Conservation (phyloP, 441 rosid species). For the Capsella rubella region DNA sequence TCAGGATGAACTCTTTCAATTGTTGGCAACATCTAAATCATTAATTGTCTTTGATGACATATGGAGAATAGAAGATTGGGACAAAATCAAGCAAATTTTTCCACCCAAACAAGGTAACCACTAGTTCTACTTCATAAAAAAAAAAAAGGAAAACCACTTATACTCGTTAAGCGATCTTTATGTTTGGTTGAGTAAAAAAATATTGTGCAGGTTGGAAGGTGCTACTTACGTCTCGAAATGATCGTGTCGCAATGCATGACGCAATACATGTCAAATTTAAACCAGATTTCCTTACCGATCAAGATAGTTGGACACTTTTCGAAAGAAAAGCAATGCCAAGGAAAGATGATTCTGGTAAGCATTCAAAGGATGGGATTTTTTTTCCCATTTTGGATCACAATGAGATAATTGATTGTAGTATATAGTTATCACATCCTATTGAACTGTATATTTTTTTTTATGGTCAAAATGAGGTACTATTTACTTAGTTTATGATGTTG, state of each 20-base stretch:
- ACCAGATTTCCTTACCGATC: conserved; percentile 5
- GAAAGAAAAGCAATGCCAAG: conserved; percentile 25
- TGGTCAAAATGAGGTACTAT: no score
- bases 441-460: no score
- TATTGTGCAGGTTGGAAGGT: conserved; percentile 23
- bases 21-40: conserved; percentile 24
- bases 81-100: conserved; percentile 23
- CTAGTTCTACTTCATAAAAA: neutral
- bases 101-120: conserved; percentile 26
- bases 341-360: conserved; percentile 9
- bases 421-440: no score
- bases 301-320: conserved; percentile 41
- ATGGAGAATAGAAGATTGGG: conserved; percentile 37
- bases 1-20: neutral
- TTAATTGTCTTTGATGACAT: conserved; percentile 46
- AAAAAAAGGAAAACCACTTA: no score
- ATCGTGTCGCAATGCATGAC: neutral
- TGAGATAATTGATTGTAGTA: no score
- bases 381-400: neutral
- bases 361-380: neutral
- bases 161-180: neutral
- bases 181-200: neutral
- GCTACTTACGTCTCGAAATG: conserved; percentile 41
- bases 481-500: no score
- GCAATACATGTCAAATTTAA: conserved; percentile 12